phyloP scores from a whole-genome alignment of 2,329 filamentous ascomycete genomes.

The Phyllosticta paracitricarpa region DNA sequence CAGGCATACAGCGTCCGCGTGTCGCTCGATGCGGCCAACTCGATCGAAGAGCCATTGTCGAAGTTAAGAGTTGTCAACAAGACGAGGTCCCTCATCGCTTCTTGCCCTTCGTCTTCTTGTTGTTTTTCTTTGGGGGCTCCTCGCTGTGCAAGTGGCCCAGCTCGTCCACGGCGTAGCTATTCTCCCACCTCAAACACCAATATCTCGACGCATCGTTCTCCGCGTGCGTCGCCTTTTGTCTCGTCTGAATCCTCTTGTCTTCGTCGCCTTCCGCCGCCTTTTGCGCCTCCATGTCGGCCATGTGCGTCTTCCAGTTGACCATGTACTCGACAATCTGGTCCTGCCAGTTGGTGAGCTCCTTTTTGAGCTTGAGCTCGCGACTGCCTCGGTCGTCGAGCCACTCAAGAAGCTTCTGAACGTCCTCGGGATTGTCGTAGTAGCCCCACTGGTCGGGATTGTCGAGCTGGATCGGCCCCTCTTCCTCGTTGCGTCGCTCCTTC shows the following conservation, averaged over 20 bases:
- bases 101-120: conserved; percentile 26
- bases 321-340: conserved; percentile 71
- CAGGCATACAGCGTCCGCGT: not conserved
- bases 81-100: not conserved
- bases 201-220: conserved; percentile 44
- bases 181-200: conserved; percentile 57
- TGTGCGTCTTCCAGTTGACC: conserved; percentile 66
- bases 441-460: conserved; percentile 77
- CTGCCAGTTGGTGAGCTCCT: conserved; percentile 69
- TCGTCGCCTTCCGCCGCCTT: conserved; percentile 39
- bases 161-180: conserved; percentile 49
- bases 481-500: conserved; percentile 69
- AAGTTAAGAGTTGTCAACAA: not conserved
- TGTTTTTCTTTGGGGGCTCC: conserved; percentile 39
- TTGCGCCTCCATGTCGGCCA: conserved; percentile 44
- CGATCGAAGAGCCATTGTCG: not conserved
- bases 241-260: conserved; percentile 49
- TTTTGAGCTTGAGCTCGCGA: conserved; percentile 78
- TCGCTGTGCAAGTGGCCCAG: conserved; percentile 52
- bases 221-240: conserved; percentile 47
- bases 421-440: conserved; percentile 72
- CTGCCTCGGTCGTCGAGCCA: conserved; percentile 85
- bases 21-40: not conserved
- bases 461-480: conserved; percentile 76
- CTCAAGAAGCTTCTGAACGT: conserved; percentile 66